Evolutionary conservation across 2,329 filamentous ascomycete genomes (phyloP).

Genomic region (Paraconiothyrium sp.): DNA sequence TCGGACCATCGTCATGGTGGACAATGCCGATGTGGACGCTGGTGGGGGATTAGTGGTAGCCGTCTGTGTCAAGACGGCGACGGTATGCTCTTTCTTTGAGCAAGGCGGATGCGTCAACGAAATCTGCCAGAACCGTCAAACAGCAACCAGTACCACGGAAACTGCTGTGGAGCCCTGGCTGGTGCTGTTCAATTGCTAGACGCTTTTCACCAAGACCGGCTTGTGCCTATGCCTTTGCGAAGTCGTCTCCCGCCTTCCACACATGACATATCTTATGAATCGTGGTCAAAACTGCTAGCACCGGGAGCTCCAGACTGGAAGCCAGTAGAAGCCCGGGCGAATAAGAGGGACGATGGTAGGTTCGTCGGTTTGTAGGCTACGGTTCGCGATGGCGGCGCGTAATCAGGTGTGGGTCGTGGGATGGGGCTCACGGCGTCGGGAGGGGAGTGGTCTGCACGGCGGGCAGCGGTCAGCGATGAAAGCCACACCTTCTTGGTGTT

Average conservation of each 20-base stretch:
- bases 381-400: constrained; percentile 2
- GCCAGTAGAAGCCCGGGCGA: constrained; percentile 44
- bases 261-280: constrained; percentile 50
- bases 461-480: constrained; percentile 15
- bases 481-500: not conserved
- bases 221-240: constrained; percentile 56
- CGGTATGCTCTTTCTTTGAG: constrained; percentile 12
- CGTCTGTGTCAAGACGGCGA: constrained; percentile 7
- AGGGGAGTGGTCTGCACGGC: constrained; percentile 12
- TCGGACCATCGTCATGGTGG: constrained; percentile 52
- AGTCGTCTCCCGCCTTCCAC: constrained; percentile 49
- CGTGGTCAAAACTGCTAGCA: constrained; percentile 23
- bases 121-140: not conserved
- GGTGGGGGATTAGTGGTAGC: constrained; percentile 3
- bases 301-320: constrained; percentile 28
- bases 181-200: constrained; percentile 24
- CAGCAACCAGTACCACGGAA: not conserved
- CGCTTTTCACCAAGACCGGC: constrained; percentile 50
- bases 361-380: not conserved
- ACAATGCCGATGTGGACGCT: constrained; percentile 15
- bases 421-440: constrained; percentile 4
- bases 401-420: not conserved
- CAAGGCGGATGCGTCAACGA: constrained; percentile 18
- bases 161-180: constrained; percentile 3
- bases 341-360: constrained; percentile 7